Evolutionary conservation across 345 rosid genomes (phyloP).

Genomic region (Eucalyptus erythrocorys): DNA sequence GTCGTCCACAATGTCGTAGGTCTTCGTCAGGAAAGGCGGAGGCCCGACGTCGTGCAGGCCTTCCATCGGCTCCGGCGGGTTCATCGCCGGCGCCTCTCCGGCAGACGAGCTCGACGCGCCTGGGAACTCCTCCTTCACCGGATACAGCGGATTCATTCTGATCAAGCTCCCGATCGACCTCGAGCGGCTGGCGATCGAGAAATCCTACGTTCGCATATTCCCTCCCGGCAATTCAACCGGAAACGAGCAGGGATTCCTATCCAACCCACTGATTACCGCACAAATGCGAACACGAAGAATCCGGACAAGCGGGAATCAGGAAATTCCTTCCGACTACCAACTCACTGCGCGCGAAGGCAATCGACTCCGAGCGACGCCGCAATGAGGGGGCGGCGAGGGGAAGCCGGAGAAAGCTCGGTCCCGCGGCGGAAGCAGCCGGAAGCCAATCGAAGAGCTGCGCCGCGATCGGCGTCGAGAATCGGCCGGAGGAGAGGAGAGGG

Average conservation of each 20-base stretch:
- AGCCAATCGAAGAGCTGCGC: not conserved
- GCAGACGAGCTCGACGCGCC: slow-evolving; percentile 2
- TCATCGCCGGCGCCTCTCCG: not conserved
- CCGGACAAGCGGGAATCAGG: not conserved
- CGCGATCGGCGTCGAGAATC: not conserved
- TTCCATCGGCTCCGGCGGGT: slow-evolving; percentile 48
- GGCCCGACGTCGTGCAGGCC: slow-evolving; percentile 72
- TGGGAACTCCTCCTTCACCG: slow-evolving; percentile 28
- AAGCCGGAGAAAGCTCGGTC: not conserved
- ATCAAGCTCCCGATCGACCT: not conserved
- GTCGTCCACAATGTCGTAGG: slow-evolving; percentile 79
- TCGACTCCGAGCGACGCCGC: not conserved
- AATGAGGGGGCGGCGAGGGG: not conserved
- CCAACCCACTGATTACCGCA: not conserved
- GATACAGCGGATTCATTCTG: slow-evolving; percentile 27
- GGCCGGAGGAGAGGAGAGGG: not conserved
- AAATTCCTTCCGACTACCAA: not conserved
- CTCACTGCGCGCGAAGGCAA: not conserved
- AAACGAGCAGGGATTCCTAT: not conserved
- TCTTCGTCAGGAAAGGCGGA: slow-evolving; percentile 75
- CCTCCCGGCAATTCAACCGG: not conserved
- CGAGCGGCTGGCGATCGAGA: not conserved
- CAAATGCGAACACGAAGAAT: not conserved
- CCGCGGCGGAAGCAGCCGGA: not conserved
- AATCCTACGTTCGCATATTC: not conserved